phyloP scores from a whole-genome alignment of 1,284 basidiomycete genomes.

The Moesziomyces parantarcticus region DNA sequence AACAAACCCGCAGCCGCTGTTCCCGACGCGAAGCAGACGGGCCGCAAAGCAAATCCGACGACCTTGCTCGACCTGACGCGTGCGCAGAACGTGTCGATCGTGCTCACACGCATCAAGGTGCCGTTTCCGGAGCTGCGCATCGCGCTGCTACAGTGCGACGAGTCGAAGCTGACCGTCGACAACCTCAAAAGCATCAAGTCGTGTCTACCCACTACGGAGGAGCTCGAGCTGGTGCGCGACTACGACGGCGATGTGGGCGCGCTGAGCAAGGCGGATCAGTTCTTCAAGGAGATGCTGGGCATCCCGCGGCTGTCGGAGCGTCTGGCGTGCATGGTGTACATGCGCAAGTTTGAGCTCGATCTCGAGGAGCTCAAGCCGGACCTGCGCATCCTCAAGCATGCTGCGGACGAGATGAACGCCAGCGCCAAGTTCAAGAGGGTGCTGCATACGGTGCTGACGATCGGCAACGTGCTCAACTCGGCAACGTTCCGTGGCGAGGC shows the following conservation, averaged over 20 bases:
- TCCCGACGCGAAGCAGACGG: constrained; percentile 24
- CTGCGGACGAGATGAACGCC: constrained; percentile 78
- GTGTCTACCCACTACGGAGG: constrained; percentile 57
- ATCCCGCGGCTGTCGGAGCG: constrained; percentile 81
- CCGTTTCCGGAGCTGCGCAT: constrained; percentile 51
- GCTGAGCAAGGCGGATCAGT: constrained; percentile 79
- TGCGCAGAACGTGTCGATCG: constrained; percentile 54
- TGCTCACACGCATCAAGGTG: constrained; percentile 58
- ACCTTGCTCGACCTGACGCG: constrained; percentile 54
- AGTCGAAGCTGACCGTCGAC: constrained; percentile 47
- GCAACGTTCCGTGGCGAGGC: constrained; percentile 85
- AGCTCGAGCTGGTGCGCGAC: constrained; percentile 57
- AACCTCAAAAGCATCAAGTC: constrained; percentile 52
- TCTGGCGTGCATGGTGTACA: constrained; percentile 83
- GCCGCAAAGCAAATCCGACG: constrained; percentile 34
- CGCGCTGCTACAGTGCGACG: constrained; percentile 54
- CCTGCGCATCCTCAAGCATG: constrained; percentile 79
- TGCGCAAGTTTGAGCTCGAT: constrained; percentile 81
- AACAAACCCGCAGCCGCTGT: constrained; percentile 38
- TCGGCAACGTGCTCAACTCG: constrained; percentile 85
- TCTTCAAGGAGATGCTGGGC: constrained; percentile 81
- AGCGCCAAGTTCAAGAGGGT: constrained; percentile 78
- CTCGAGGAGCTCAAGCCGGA: constrained; percentile 86
- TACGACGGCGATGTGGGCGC: constrained; percentile 49
- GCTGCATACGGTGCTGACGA: constrained; percentile 74